A percentile compares a stretch with the other conserved stretches of the same genome.
phyloP scores from a whole-genome alignment of 2,329 filamentous ascomycete genomes.

The Colletotrichum horii region DNA sequence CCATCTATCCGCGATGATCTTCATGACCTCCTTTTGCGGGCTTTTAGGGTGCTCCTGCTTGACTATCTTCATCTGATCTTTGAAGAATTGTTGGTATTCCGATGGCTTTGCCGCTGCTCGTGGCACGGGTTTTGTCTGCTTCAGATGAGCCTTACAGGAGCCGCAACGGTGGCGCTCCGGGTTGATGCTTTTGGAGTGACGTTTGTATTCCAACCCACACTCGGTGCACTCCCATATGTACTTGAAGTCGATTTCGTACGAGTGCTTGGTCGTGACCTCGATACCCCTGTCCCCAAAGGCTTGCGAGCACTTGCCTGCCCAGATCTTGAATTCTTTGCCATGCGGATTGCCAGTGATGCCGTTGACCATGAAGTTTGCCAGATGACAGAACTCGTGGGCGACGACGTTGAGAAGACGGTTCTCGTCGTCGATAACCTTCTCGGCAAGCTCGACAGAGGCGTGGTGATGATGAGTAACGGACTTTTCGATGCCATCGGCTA shows the following conservation, averaged over 20 bases:
- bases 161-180: constrained; percentile 75
- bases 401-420: constrained; percentile 84
- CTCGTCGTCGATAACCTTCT: constrained; percentile 83
- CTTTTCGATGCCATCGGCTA: constrained; percentile 27
- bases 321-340: constrained; percentile 82
- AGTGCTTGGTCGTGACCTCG: constrained; percentile 87
- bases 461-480: constrained; percentile 54
- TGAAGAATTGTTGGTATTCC: constrained; percentile 62
- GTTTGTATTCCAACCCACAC: constrained; percentile 77
- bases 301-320: constrained; percentile 61
- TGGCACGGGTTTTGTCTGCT: constrained; percentile 82
- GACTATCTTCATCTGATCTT: constrained; percentile 69
- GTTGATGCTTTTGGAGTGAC: constrained; percentile 88
- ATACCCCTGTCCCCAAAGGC: constrained; percentile 69
- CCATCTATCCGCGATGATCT: constrained; percentile 68
- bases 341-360: constrained; percentile 79
- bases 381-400: constrained; percentile 96
- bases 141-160: constrained; percentile 70
- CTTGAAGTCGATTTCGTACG: constrained; percentile 89
- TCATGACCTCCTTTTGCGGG: constrained; percentile 73
- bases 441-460: constrained; percentile 85
- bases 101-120: constrained; percentile 44
- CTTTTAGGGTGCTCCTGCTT: constrained; percentile 60
- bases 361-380: constrained; percentile 89
- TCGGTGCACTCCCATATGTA: constrained; percentile 81